Base-by-base conservation (phyloP, 371 early-diverging fungal genomes). In the Batkoa obscura region DNA sequence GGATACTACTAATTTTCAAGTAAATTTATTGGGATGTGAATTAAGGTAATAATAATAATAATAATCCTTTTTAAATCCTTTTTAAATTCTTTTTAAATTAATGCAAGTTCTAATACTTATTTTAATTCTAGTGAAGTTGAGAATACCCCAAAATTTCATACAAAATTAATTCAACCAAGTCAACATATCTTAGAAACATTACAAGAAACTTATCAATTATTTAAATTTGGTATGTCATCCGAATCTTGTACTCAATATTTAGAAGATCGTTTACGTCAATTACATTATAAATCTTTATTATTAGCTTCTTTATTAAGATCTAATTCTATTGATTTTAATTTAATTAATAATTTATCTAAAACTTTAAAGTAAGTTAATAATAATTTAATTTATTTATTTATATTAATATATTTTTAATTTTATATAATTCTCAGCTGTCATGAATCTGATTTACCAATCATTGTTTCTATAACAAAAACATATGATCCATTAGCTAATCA, bases 1-100 rank as follows among this genome's bases (percentile, higher is more conserved):
- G 9, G 76, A 78, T 59, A 66, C 72, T 4, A 74, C 72, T 47
- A 72, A 64, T 6, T 68, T 66, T 74, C n/a, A n/a, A n/a, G n/a
- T n/a, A n/a, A n/a, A n/a, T n/a, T n/a, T n/a, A n/a, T n/a, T n/a
- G n/a, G n/a, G n/a, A n/a, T n/a, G n/a, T n/a, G n/a, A n/a, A n/a
- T n/a, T n/a, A n/a, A n/a, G n/a, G n/a, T n/a, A n/a, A n/a, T n/a
- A n/a, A n/a, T n/a, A n/a, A n/a, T n/a, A n/a, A n/a, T n/a, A n/a
- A n/a, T n/a, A n/a, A n/a, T n/a, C n/a, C n/a, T n/a, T n/a, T n/a
- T n/a, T n/a, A n/a, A n/a, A n/a, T n/a, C n/a, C n/a, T n/a, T n/a
- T n/a, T n/a, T n/a, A n/a, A n/a, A n/a, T n/a, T n/a, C n/a, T n/a
- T n/a, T n/a, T n/a, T n/a, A n/a, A n/a, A n/a, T n/a, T n/a, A n/a